Evolutionary conservation across 768 basidiomycete species (phyloP).

Genomic region (Suillus lakei): DNA sequence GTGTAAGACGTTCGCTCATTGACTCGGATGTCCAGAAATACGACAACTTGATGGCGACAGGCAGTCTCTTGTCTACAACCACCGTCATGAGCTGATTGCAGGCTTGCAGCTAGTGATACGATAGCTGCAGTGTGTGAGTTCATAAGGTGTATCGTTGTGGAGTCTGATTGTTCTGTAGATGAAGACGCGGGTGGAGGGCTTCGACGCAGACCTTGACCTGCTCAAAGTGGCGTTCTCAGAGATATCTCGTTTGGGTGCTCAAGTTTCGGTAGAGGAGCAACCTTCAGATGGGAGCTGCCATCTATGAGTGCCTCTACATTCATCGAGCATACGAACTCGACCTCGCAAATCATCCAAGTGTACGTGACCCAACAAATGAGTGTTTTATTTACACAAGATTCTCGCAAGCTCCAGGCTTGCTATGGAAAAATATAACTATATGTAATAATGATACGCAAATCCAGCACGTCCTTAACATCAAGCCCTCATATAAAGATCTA

Average conservation of each 20-base stretch:
- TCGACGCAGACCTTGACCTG: conserved; percentile 84
- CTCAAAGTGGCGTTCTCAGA: conserved; percentile 84
- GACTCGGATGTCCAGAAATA: conserved; percentile 63
- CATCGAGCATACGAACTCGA: background rate
- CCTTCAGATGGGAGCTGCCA: background rate
- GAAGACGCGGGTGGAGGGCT: conserved; percentile 84
- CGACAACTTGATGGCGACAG: conserved; percentile 85
- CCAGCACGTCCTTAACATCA: conserved; percentile 8
- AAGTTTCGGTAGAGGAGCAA: conserved; percentile 59
- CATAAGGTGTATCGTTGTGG: conserved; percentile 4
- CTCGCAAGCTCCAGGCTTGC: conserved; percentile 19
- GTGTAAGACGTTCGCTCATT: background rate
- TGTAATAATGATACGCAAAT: conserved; percentile 8
- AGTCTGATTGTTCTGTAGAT: conserved; percentile 54
- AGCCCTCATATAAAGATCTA: conserved; percentile 41
- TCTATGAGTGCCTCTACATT: too few relatives aligned
- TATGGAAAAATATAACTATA: conserved; percentile 14
- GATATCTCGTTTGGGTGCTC: conserved; percentile 77
- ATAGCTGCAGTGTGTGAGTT: conserved; percentile 73
- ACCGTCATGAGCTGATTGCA: conserved; percentile 94
- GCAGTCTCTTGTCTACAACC: conserved; percentile 92
- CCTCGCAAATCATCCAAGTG: background rate
- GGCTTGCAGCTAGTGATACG: conserved; percentile 90
- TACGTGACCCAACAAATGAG: background rate
- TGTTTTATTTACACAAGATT: background rate